A percentile compares a stretch with the other conserved stretches of the same genome.
Conservation (phyloP, 306 rosid species). For the Ormosia semicastrata region DNA sequence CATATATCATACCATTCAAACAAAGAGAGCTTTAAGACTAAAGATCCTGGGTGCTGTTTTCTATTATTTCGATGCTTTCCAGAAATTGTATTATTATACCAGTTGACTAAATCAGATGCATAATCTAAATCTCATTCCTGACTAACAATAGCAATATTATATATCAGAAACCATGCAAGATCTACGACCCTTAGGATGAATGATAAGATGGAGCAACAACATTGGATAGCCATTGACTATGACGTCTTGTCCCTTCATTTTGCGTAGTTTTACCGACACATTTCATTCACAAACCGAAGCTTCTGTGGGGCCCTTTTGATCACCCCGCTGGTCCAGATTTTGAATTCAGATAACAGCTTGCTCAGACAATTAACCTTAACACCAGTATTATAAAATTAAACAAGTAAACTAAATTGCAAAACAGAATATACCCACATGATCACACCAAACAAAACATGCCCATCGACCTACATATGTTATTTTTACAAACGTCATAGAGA, state of each 20-base stretch:
- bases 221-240: slow-evolving; percentile 17
- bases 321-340: neutral
- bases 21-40: neutral
- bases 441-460: slow-evolving; percentile 28
- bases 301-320: slow-evolving; percentile 19
- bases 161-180: slow-evolving; percentile 31
- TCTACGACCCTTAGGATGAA: slow-evolving; percentile 35
- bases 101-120: slow-evolving; percentile 46
- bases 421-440: neutral
- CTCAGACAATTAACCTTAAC: neutral
- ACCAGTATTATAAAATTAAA: neutral
- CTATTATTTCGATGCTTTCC: slow-evolving; percentile 21
- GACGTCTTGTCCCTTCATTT: slow-evolving; percentile 34
- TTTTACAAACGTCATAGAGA: slow-evolving; percentile 32
- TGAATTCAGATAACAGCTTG: slow-evolving; percentile 30
- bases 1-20: slow-evolving; percentile 31
- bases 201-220: slow-evolving; percentile 41
- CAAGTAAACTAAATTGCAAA: neutral
- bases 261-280: slow-evolving; percentile 41
- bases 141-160: neutral
- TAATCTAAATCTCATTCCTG: slow-evolving; percentile 39
- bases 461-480: slow-evolving; percentile 20
- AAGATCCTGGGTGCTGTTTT: neutral
- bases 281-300: slow-evolving; percentile 23
- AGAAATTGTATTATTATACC: slow-evolving; percentile 34